Base-by-base conservation (phyloP, 495 filamentous ascomycete genomes). In the Lichenothelia convexa region DNA sequence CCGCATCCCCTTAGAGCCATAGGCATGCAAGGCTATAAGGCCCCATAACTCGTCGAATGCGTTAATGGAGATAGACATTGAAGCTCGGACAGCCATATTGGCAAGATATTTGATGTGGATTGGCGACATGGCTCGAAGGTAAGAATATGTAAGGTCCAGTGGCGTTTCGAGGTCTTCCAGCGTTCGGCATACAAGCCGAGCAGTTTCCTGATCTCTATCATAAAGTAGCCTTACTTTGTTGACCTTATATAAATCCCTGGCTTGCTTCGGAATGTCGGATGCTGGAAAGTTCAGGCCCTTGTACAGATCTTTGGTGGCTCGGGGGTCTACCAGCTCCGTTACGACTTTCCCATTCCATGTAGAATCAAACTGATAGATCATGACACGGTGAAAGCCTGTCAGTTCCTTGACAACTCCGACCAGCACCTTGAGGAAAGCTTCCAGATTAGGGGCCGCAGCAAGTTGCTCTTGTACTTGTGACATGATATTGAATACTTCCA, bases 401-500 rank as follows among this genome's bases (percentile, higher is more conserved):
- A 95, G 53, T 42, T 93, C 85, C 48, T 91, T 84, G 16, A 89
- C 61, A 4, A 58, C 73, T n/a, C 80, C 78, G 1, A 84, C 73
- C 22, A 83, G 46, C 24, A 83, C 65, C 45, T 80, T 80, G 5
- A 86, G 55, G 38, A 86, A 80, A 12, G 35, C 54, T 8, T 78
- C 74, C 5, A 89, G 57, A 39, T 65, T 73, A 20, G 71, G 63
- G 5, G 81, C 75, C 6, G 67, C 70, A 16, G 78, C 67, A 15
- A 89, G 60, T 49, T 80, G 78, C 43, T 83, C 79, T 49, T 86
- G 76, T 34, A 80, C 80, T 57, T 81, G 89, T 41, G 67, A 79
- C 68, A 93, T 78, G 40, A 93, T 80, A 51, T 85, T 86, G 50
- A 92, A 92, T 5, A 91, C 81, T 48, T 91, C 82, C 81, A 94